Base-by-base conservation (phyloP, 2,329 filamentous ascomycete species). In the Esteya vermicola region DNA sequence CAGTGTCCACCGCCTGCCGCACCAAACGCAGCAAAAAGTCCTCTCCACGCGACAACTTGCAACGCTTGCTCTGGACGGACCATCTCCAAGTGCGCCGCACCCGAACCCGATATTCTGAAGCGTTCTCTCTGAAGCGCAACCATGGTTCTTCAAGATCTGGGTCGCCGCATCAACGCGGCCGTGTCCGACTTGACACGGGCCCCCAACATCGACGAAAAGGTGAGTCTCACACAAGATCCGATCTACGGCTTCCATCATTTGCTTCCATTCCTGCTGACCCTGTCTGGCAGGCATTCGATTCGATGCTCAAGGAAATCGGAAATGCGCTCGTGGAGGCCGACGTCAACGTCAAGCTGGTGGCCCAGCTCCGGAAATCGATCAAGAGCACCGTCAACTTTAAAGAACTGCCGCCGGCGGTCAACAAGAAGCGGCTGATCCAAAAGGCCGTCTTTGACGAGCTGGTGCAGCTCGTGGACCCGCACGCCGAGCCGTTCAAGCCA, bases 121-220 rank as follows among this genome's bases (percentile, higher is more conserved):
- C 20, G 9, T 31, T 27, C 14, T 19, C 13, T 14, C 16, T 21
- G 21, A 18, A 25, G 22, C 33, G 26, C 37, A 30, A 35, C 54
- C 57, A 98, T 98, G 91, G 91, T 98, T 72, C 82, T 98, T 57
- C 88, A 94, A 78, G 91, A 98, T 74, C 76, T 98, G 44, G 91
- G 91, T 53, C 86, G 89, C 70, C 91, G 91, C 66, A 96, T 98
- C 62, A 96, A 95, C 66, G 77, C 85, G 70, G 91, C 91, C 54
- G 84, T 98, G 65, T 82, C 79, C 47, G 89, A 95, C 65, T 72
- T 96, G 54, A 94, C 89, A 44, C 75, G 89, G 54, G 85, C 91
- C 43, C 83, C 78, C 49, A 95, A 93, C 56, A 76, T 96, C 51
- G 89, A 96, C 57, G 91, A 98, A 66, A 96, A 96, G 80, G 85